phyloP scores from a whole-genome alignment of 441 rosid genomes.

The Populus hybrid region DNA sequence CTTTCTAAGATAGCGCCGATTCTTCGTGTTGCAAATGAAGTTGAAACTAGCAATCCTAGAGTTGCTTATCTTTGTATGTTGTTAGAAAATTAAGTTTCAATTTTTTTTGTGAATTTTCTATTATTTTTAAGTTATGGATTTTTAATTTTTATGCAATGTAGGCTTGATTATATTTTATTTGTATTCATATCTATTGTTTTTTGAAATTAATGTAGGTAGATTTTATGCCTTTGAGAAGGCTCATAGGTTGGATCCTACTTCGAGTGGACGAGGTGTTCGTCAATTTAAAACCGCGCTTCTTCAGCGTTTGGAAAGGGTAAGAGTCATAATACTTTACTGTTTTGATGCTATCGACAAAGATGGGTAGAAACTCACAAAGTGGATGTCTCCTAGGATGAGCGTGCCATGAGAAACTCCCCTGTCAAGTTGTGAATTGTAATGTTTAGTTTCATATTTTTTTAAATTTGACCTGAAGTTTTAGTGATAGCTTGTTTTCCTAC shows the following conservation, averaged over 20 bases:
- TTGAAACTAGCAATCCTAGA: too few species aligned
- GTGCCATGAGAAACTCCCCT: background rate
- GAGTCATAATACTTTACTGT: constrained; percentile 9
- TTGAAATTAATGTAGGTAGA: constrained; percentile 55
- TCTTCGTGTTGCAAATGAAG: too few species aligned
- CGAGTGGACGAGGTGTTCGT: constrained; percentile 83
- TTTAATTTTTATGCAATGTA: too few species aligned
- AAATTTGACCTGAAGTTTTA: background rate
- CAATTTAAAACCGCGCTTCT: constrained; percentile 50
- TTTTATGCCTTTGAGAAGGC: constrained; percentile 98
- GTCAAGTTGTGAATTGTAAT: background rate
- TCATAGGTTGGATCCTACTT: constrained; percentile 92
- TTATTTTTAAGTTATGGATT: too few species aligned
- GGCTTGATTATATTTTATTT: background rate
- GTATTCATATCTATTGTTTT: background rate
- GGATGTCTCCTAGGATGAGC: background rate
- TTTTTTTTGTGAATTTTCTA: background rate
- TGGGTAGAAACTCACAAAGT: background rate
- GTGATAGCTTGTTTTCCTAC: background rate
- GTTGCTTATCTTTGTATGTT: background rate
- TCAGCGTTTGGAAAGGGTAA: constrained; percentile 95
- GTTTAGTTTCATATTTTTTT: background rate
- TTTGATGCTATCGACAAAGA: background rate
- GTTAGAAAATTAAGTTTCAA: too few species aligned
- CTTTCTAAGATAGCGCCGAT: too few species aligned